Evolutionary conservation across 306 rosid genomes (phyloP).

Genomic region (Quercus suber): DNA sequence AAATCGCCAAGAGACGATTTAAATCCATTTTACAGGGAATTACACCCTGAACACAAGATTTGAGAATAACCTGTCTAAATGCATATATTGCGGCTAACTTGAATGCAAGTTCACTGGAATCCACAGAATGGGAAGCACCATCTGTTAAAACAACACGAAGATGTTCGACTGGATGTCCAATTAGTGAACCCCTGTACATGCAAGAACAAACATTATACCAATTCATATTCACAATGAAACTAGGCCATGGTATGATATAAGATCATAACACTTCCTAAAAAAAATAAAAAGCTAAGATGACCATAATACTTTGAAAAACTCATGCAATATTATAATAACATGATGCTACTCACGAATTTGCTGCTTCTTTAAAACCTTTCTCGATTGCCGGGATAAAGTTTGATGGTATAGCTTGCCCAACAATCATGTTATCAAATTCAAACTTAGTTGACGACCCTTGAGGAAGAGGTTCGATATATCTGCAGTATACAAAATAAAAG

Average conservation of each 20-base stretch:
- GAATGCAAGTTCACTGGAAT: constrained; percentile 99
- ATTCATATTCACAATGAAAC: neutral
- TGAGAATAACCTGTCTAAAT: constrained; percentile 72
- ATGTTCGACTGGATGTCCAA: constrained; percentile 98
- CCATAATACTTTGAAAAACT: neutral
- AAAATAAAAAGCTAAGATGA: neutral
- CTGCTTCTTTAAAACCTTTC: constrained; percentile 97
- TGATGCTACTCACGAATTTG: constrained; percentile 72
- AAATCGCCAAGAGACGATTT: neutral
- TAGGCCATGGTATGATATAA: neutral
- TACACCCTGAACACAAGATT: constrained; percentile 5
- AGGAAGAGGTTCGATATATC: constrained; percentile 93
- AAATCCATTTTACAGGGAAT: constrained; percentile 11
- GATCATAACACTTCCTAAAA: neutral
- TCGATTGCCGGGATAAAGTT: constrained; percentile 91
- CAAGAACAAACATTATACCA: constrained; percentile 6
- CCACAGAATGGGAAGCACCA: constrained; percentile 98
- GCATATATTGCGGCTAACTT: constrained; percentile 96
- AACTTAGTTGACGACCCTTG: constrained; percentile 72
- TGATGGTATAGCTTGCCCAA: constrained; percentile 96
- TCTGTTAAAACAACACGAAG: constrained; percentile 76
- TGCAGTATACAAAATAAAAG: constrained; percentile 28
- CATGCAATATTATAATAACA: constrained; percentile 1
- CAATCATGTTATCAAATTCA: constrained; percentile 90
- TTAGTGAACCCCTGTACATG: constrained; percentile 76